Base-by-base conservation (phyloP, 768 basidiomycete species). In the Xerocomellus amylosporus region DNA sequence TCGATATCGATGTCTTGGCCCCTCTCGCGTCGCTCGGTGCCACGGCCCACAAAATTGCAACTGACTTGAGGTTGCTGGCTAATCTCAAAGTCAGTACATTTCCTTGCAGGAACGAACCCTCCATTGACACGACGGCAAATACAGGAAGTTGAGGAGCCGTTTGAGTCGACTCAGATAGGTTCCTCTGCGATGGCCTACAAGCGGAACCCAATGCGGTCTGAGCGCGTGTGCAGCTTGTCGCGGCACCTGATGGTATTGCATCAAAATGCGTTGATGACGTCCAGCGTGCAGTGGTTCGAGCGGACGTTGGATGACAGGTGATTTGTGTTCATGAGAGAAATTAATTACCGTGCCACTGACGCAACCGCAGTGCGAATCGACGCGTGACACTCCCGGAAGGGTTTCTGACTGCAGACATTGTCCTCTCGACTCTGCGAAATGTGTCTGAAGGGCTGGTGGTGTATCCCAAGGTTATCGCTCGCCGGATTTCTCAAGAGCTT, bases 161-260 rank as follows among this genome's bases (percentile, higher is more conserved):
- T 98, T 72, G 96, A 99, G 73, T 90, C 93, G 49, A 96, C 96
- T 19, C 97, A 99, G 75, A 99, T 98, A 61, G 97, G 97, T 8
- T 90, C 89, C 10, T 93, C 89, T 1, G 94, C 94, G 1, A 98
- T 98, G 96, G 96, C 96, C 9, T 98, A 98, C 83, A 98, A 98
- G 76, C 84, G 96, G 51, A 98, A 99, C 73, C 97, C 97, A 8
- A 99, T 99, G 97, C 91, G 97, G 53, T 95, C 86, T 53, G 97
- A 99, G 74, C 88, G 97, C 38, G 89, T 97, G 42, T 99, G 97
- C 80, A 93, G 90, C 65, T 83, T 99, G 49, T 80, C 95, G n/a
- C 79, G 97, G 51, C 97, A 98, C 74, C 75, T 99, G 46, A 97
- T 97, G 93, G 85, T 87, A 17, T 79, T 98, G 55, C 95, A 95